Evolutionary conservation across 1,284 basidiomycete species (phyloP).

Genomic region (Heliocybe sulcata): DNA sequence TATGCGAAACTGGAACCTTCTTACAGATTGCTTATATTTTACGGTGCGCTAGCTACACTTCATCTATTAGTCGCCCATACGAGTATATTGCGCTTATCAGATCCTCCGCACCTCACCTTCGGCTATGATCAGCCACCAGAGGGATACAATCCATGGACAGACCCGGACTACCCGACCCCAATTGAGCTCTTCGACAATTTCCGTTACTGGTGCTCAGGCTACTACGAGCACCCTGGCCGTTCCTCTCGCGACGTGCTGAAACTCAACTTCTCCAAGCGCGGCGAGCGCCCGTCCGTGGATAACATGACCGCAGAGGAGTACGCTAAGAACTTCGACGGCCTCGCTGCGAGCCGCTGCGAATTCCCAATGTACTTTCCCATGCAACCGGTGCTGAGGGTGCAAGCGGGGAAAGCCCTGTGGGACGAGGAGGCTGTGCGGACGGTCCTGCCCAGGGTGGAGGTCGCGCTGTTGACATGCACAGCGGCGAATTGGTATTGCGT

Average conservation of each 20-base stretch:
- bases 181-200: not conserved
- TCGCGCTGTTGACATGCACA: not conserved
- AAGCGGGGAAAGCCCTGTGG: not conserved
- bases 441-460: not conserved
- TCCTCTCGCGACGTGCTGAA: not conserved
- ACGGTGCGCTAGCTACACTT: not conserved
- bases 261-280: not conserved
- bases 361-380: not conserved
- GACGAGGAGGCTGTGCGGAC: not conserved
- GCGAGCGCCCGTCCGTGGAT: not conserved
- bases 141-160: not conserved
- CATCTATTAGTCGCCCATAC: too few relatives aligned
- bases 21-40: not conserved
- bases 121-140: slow-evolving; percentile 1
- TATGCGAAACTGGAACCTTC: not conserved
- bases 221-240: slow-evolving; percentile 1
- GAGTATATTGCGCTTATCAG: not conserved
- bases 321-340: not conserved
- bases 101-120: not conserved
- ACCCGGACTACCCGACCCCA: not conserved
- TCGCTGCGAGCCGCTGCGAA: not conserved
- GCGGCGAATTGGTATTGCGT: not conserved
- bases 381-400: not conserved
- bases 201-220: not conserved
- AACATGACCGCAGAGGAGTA: slow-evolving; percentile 1